Evolutionary conservation across 306 rosid genomes (phyloP).

Genomic region (Lathyrus oleraceus): DNA sequence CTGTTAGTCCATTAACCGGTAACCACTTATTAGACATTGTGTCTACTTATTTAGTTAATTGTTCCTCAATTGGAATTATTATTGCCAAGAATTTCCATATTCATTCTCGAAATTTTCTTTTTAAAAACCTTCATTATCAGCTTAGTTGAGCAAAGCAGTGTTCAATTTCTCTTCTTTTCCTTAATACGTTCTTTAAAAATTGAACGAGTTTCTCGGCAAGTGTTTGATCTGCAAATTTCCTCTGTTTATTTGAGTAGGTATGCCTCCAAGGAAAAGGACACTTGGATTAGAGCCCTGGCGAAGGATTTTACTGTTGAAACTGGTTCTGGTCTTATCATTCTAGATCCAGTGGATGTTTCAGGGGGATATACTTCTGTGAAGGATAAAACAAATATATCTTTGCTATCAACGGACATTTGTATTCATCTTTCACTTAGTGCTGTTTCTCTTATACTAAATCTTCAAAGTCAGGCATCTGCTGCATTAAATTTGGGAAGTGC

Average conservation of each 20-base stretch:
- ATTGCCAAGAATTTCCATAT: slow-evolving; percentile 29
- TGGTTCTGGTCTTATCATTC: slow-evolving; percentile 93
- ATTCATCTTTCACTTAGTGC: slow-evolving; percentile 93
- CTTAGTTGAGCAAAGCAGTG: neutral
- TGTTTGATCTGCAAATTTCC: slow-evolving; percentile 31
- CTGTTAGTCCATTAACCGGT: slow-evolving; percentile 24
- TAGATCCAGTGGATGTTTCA: slow-evolving; percentile 95
- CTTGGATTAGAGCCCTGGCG: slow-evolving; percentile 90
- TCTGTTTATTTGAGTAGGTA: slow-evolving; percentile 59
- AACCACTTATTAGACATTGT: slow-evolving; percentile 15
- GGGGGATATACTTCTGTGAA: slow-evolving; percentile 95
- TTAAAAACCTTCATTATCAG: neutral
- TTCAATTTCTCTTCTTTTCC: neutral
- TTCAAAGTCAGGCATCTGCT: slow-evolving; percentile 78
- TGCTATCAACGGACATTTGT: slow-evolving; percentile 79
- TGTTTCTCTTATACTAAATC: slow-evolving; percentile 79
- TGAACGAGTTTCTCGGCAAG: neutral
- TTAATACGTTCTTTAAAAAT: neutral
- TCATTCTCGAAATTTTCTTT: slow-evolving; percentile 6
- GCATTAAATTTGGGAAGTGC: slow-evolving; percentile 83
- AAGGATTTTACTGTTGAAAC: slow-evolving; percentile 94
- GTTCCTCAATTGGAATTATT: slow-evolving; percentile 27
- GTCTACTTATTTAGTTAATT: slow-evolving; percentile 11
- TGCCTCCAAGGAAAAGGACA: slow-evolving; percentile 91
- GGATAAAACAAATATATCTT: slow-evolving; percentile 90